These are phyloP conservation scores for Herpetomonas samuelpessoai DNA, from an alignment of 208 protist species.

Conservation along the genomic window DNA sequence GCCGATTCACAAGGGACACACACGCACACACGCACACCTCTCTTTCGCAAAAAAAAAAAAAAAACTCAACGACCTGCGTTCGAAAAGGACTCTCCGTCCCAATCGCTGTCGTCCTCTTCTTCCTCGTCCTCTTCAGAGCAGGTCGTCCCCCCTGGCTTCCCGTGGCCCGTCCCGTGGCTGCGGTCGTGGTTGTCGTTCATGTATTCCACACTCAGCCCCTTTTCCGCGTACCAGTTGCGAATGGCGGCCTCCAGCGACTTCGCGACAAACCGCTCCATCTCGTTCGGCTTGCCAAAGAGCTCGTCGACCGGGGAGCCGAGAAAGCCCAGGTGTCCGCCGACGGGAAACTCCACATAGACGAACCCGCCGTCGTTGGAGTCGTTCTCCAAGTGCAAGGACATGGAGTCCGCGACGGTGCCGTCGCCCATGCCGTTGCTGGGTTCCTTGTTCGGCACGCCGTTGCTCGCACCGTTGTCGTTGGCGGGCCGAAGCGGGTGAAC, in stretches of 20 bases:
- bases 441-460: neutral
- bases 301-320: constrained; percentile 32
- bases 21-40: neutral
- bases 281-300: constrained; percentile 14
- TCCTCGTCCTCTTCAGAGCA: neutral
- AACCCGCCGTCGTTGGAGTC: constrained; percentile 15
- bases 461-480: neutral
- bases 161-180: neutral
- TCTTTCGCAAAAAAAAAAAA: neutral
- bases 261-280: constrained; percentile 23
- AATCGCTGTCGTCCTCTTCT: neutral
- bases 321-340: constrained; percentile 41
- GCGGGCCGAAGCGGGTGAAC: neutral
- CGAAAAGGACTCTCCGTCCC: neutral
- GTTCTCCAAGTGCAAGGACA: neutral
- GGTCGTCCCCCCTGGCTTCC: neutral
- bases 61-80: too few relatives aligned
- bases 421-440: neutral
- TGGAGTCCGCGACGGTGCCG: neutral
- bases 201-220: neutral
- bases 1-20: too few relatives aligned
- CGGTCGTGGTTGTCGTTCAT: neutral
- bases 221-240: constrained; percentile 10
- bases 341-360: constrained; percentile 29
- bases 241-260: constrained; percentile 15